Percentiles rank a stretch among this genome's conserved stretches.
Evolutionary conservation across 306 rosid genomes (phyloP).

Genomic region (Rubus idaeus): DNA sequence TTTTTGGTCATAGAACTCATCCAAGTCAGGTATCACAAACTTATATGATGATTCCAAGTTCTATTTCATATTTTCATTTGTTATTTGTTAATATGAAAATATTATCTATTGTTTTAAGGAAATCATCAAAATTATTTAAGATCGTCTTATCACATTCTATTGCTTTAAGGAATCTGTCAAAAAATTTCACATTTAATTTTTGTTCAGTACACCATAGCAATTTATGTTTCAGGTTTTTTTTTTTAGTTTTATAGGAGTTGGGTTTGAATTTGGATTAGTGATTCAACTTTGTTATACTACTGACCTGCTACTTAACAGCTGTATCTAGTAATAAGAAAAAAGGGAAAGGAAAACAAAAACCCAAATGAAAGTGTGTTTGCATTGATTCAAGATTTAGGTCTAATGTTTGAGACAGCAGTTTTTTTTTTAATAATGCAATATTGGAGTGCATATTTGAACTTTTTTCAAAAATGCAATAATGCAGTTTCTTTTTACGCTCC

Average conservation of each 20-base stretch:
- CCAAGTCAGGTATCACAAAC: not conserved
- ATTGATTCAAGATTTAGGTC: not conserved
- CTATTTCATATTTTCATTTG: not conserved
- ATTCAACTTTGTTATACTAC: not conserved
- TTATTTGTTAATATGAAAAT: too few species aligned
- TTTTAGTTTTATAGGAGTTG: not conserved
- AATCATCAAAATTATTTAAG: not conserved
- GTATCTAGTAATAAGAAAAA: not conserved
- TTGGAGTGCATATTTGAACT: not conserved
- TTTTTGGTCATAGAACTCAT: not conserved
- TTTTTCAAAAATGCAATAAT: too few species aligned
- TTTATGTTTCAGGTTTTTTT: not conserved
- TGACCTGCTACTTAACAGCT: not conserved
- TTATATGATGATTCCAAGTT: not conserved
- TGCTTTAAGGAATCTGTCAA: not conserved
- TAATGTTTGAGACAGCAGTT: not conserved
- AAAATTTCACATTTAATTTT: not conserved
- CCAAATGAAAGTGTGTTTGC: not conserved
- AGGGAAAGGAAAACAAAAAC: slow-evolving; percentile 2
- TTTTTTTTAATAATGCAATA: not conserved
- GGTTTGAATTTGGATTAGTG: not conserved
- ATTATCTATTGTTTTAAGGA: not conserved
- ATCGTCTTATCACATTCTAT: not conserved
- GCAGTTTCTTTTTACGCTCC: too few species aligned
- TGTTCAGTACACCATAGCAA: not conserved